Evolutionary conservation across 169 alveolate species (phyloP), one percentile per base, ranked within the genome.

Genomic region (Babesia microti): DNA sequence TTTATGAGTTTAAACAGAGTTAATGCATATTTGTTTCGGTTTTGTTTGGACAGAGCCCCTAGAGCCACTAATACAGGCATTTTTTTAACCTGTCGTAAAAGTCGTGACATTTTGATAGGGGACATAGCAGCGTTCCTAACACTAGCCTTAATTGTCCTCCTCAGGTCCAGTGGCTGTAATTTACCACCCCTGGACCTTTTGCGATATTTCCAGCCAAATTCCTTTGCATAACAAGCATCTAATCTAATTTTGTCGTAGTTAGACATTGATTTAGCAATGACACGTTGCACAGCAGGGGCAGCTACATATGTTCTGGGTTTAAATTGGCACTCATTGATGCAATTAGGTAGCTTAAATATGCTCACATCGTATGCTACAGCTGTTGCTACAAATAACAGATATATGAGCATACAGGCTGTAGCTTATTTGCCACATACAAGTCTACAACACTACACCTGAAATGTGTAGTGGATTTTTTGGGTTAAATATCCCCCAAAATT

Each of bases 31-130:
- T 49, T 52, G 39, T 63, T 63, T 3, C 68, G 42, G 24, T 68
- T 68, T 4, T 68, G 58, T 24, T 63, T 67, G 0, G 75, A 67
- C 22, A 63, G 41, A 23, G 51, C 75, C 0, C 75, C 75, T 35
- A 63, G 44, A 21, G 75, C 75, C 12, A 63, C 67, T 45, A 63
- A 48, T 12, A 63, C 75, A 9, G 75, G 75, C 40, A 53, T 51
- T 48, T 63, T 63, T 15, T 45, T 42, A 6, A 63, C 53, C 41
- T 63, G 75, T 36, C 70, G 41, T 19, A 52, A 51, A 9, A 63
- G 27, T 41, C 53, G 51, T 29, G 44, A 46, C 22, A 48, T 49
- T 36, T 63, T 63, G 3, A 52, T 63, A 30, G 75, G 75, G 17
- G 75, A 63, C 12, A 63, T 41, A 21, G 30, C 26, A 37, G 39